Percentiles rank a stretch among this genome's conserved stretches.
phyloP scores from a whole-genome alignment of 441 rosid species.

The Erodium moschatum region DNA sequence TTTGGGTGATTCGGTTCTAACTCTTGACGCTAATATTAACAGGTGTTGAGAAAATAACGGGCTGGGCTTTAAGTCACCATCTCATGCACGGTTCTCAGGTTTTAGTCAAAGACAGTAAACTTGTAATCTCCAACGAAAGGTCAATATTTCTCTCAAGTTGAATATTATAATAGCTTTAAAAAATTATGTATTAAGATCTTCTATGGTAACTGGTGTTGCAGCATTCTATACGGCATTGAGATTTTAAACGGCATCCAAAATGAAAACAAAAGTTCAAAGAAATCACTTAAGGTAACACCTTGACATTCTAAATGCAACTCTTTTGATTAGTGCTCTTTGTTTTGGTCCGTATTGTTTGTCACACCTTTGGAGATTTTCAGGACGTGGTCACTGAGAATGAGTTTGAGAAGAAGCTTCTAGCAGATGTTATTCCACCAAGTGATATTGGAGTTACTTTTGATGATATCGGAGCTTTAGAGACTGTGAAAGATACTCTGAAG shows the following conservation, averaged over 20 bases:
- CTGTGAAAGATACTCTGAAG: conserved; percentile 93
- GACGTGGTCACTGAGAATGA: conserved; percentile 97
- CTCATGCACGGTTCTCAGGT: conserved; percentile 64
- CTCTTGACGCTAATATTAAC: not conserved
- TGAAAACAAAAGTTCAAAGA: conserved; percentile 79
- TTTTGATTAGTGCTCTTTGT: not conserved
- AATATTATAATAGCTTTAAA: not conserved
- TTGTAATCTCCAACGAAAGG: conserved; percentile 72
- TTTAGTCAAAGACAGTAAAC: conserved; percentile 52
- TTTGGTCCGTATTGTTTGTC: conserved; percentile 6
- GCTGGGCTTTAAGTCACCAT: conserved; percentile 85
- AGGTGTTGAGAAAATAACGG: conserved; percentile 93
- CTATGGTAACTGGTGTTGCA: conserved; percentile 23
- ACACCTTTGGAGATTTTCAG: conserved; percentile 33
- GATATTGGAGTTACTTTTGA: conserved; percentile 94
- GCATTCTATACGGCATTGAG: conserved; percentile 66
- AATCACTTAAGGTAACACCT: conserved; percentile 68
- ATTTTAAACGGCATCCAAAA: conserved; percentile 68
- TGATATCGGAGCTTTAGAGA: conserved; percentile 94
- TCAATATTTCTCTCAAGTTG: conserved; percentile 20
- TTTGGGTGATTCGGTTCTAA: not conserved
- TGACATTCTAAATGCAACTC: conserved; percentile 6
- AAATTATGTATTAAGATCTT: not conserved
- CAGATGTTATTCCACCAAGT: conserved; percentile 90
- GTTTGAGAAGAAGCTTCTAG: conserved; percentile 89